phyloP scores from a whole-genome alignment of 2,329 filamentous ascomycete genomes.

The Diatrype stigma region DNA sequence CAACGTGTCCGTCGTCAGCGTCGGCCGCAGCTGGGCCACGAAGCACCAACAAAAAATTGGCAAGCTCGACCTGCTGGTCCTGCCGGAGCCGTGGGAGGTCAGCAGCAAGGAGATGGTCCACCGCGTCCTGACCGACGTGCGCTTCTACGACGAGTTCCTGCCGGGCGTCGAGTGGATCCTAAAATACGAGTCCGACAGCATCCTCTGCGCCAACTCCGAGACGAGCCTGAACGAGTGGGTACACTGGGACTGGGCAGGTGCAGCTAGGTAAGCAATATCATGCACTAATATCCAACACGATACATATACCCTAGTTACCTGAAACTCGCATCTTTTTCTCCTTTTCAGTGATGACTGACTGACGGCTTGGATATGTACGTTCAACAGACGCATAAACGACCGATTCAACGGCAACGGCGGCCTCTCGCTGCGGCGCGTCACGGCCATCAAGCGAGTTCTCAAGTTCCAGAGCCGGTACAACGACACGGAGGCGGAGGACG shows the following conservation, averaged over 20 bases:
- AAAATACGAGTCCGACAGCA: slow-evolving; percentile 52
- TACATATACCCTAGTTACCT: too few relatives aligned
- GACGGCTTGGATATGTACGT: too few relatives aligned
- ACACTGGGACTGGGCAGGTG: slow-evolving; percentile 51
- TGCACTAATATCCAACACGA: too few relatives aligned
- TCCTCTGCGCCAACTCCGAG: slow-evolving; percentile 51
- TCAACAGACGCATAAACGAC: too few relatives aligned
- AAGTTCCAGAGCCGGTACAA: slow-evolving; percentile 46
- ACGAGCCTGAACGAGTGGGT: slow-evolving; percentile 50
- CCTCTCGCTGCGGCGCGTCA: slow-evolving; percentile 49
- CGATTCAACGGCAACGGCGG: slow-evolving; percentile 50
- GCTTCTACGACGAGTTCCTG: slow-evolving; percentile 50
- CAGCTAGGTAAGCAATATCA: slow-evolving; percentile 40
- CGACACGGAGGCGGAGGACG: slow-evolving; percentile 48
- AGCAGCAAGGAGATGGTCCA: slow-evolving; percentile 44
- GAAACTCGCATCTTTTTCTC: too few relatives aligned
- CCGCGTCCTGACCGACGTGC: slow-evolving; percentile 44
- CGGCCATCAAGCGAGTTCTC: slow-evolving; percentile 45
- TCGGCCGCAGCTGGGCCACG: slow-evolving; percentile 42
- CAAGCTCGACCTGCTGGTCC: slow-evolving; percentile 46
- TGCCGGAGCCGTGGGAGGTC: slow-evolving; percentile 45
- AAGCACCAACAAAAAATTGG: slow-evolving; percentile 46
- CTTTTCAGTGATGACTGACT: too few relatives aligned
- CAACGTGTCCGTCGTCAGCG: slow-evolving; percentile 39
- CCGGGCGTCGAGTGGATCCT: slow-evolving; percentile 50